Conservation (phyloP, 495 filamentous ascomycete genomes). For the Rhypophila decipiens region DNA sequence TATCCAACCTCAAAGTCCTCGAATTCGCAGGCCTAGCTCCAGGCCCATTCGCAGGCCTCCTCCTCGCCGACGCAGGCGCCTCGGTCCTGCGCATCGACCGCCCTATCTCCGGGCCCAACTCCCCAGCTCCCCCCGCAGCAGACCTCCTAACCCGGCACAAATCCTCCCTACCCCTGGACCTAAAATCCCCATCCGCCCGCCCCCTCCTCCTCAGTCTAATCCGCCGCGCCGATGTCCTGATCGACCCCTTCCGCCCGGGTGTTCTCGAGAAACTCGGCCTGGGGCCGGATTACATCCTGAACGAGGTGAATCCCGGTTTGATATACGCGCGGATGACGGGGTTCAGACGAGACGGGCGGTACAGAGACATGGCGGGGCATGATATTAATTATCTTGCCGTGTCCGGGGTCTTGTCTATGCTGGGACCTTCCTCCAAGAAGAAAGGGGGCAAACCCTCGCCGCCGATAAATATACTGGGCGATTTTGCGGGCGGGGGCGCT, state of each 20-base stretch:
- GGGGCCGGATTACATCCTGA: conserved; percentile 59
- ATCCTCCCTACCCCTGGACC: conserved; percentile 65
- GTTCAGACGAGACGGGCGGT: conserved; percentile 80
- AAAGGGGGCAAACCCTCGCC: conserved; percentile 62
- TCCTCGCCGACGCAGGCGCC: conserved; percentile 85
- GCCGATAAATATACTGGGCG: conserved; percentile 77
- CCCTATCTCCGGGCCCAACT: conserved; percentile 12
- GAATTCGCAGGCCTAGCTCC: conserved; percentile 89
- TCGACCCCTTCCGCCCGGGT: conserved; percentile 89
- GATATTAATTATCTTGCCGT: conserved; percentile 97
- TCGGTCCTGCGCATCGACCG: conserved; percentile 85
- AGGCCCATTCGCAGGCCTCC: conserved; percentile 85
- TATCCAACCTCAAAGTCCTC: conserved; percentile 72
- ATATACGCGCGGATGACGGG: conserved; percentile 83
- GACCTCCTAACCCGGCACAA: conserved; percentile 79
- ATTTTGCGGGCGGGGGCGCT: conserved; percentile 89
- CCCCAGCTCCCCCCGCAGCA: conserved; percentile 36
- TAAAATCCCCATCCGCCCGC: conserved; percentile 59
- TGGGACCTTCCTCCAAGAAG: no score
- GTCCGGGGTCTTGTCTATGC: conserved; percentile 67
- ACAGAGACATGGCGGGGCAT: conserved; percentile 86
- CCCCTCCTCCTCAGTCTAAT: conserved; percentile 60
- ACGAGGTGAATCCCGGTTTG: conserved; percentile 62
- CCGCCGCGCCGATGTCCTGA: conserved; percentile 63
- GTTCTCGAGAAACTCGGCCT: conserved; percentile 80